Evolutionary conservation across 2,329 filamentous ascomycete genomes (phyloP).

Genomic region (Paraconiothyrium brasiliense): DNA sequence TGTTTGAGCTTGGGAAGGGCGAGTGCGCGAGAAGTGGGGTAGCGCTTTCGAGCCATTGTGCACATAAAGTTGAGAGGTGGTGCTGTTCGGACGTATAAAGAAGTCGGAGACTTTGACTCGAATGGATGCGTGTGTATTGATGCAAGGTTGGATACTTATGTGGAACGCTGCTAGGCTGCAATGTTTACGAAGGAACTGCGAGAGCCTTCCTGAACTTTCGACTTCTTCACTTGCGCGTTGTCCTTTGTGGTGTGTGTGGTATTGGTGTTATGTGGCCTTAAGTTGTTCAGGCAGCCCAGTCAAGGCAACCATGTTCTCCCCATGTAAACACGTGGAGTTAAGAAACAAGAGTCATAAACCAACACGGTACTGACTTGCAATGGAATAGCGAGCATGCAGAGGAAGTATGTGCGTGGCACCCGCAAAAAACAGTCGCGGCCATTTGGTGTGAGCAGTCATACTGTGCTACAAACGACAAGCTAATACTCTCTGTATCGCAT

Average conservation of each 20-base stretch:
- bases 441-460: too few relatives aligned
- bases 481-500: too few relatives aligned
- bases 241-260: background rate
- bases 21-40: background rate
- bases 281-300: background rate
- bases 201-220: background rate
- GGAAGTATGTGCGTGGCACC: too few relatives aligned
- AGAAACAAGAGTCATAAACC: background rate
- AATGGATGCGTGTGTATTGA: background rate
- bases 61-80: too few relatives aligned
- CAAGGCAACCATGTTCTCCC: background rate
- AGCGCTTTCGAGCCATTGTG: background rate
- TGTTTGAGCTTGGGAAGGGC: background rate
- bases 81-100: too few relatives aligned
- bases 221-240: background rate
- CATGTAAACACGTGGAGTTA: background rate
- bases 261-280: background rate
- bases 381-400: too few relatives aligned
- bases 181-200: background rate
- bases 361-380: too few relatives aligned
- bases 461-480: too few relatives aligned
- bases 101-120: background rate
- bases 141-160: background rate
- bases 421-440: too few relatives aligned
- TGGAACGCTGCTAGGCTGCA: background rate